Conservation (phyloP, 805 yeast genomes). For the Spathaspora boniae region DNA sequence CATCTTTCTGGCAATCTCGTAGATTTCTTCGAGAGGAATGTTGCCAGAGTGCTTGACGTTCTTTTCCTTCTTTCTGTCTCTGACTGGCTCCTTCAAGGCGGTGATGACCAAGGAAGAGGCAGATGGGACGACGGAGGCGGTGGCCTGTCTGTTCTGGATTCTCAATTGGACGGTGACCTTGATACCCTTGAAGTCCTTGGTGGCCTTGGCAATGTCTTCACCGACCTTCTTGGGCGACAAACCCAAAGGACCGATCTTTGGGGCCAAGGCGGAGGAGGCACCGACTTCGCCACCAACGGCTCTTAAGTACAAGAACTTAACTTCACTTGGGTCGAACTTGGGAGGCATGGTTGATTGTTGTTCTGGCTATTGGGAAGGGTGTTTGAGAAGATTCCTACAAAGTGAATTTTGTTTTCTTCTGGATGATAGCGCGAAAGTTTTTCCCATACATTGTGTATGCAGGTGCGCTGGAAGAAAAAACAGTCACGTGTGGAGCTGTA, state of each 20-base stretch:
- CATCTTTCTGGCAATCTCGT: constrained; percentile 97
- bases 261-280: constrained; percentile 99
- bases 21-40: constrained; percentile 94
- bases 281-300: constrained; percentile 99
- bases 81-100: constrained; percentile 99
- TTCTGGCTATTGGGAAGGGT: not conserved
- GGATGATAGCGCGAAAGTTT: not conserved
- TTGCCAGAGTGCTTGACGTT: constrained; percentile 99
- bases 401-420: not conserved
- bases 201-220: constrained; percentile 99
- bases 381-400: constrained; percentile 1
- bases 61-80: constrained; percentile 99
- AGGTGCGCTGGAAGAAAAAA: constrained; percentile 1
- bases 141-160: constrained; percentile 99
- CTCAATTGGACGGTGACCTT: constrained; percentile 98
- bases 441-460: not conserved
- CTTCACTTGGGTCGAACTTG: constrained; percentile 98
- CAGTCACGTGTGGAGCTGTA: not conserved
- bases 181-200: constrained; percentile 98
- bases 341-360: constrained; percentile 67
- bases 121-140: constrained; percentile 98
- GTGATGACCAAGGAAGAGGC: constrained; percentile 98
- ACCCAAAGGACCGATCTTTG: constrained; percentile 99
- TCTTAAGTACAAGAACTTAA: constrained; percentile 97
- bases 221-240: constrained; percentile 99